These are phyloP conservation scores for Notholithocarpus densiflorus DNA, from an alignment of 306 rosid genomes.

Conservation along the genomic window DNA sequence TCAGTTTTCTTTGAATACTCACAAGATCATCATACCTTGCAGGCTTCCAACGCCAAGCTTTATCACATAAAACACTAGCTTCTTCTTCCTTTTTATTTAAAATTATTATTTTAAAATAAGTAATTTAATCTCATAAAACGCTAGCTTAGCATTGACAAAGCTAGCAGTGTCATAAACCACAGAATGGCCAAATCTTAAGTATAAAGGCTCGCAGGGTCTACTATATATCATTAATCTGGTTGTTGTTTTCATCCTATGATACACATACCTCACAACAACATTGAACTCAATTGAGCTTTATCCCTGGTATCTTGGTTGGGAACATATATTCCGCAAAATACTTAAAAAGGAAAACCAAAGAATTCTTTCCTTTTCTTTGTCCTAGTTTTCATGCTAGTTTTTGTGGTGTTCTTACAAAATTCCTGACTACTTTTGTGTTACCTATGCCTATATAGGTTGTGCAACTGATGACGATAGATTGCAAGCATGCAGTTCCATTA, in stretches of 20 bases:
- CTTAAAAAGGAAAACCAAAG: constrained; percentile 7
- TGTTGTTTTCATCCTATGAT: constrained; percentile 7
- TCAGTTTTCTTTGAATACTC: no score
- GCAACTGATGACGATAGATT: constrained; percentile 86
- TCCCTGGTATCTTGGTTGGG: constrained; percentile 14
- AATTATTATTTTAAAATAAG: no score
- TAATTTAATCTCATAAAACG: no score
- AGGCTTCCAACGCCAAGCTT: no score
- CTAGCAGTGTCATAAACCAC: no score
- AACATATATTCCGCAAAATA: constrained; percentile 14
- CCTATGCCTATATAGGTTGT: constrained; percentile 57
- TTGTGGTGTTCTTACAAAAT: not conserved
- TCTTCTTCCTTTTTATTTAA: no score
- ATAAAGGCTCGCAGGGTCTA: no score
- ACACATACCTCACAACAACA: constrained; percentile 12
- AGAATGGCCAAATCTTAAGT: no score
- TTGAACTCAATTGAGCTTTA: constrained; percentile 20
- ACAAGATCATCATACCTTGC: no score
- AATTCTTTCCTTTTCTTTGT: constrained; percentile 2
- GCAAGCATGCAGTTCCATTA: constrained; percentile 85
- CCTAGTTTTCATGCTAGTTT: not conserved
- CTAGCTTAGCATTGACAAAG: no score
- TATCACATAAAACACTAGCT: no score
- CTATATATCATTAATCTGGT: not conserved
- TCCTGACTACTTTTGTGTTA: constrained; percentile 22